Evolutionary conservation across 2,329 filamentous ascomycete genomes (phyloP).

Genomic region (Cercospora sesami): DNA sequence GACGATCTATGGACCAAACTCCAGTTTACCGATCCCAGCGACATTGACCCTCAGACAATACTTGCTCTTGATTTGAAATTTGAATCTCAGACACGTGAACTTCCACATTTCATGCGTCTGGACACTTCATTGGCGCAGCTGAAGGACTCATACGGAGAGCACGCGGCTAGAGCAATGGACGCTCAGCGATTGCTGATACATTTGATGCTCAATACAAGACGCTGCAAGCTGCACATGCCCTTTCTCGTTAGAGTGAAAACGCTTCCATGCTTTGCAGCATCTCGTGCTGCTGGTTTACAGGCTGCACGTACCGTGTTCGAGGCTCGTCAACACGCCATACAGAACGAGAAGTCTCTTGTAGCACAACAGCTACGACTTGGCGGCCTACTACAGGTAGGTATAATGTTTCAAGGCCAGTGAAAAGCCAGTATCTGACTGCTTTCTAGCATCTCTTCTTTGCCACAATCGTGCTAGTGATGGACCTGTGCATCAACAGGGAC

Average conservation of each 20-base stretch:
- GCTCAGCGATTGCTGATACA: slow-evolving; percentile 25
- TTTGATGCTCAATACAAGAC: slow-evolving; percentile 27
- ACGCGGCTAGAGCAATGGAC: slow-evolving; percentile 9
- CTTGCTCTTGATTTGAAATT: slow-evolving; percentile 28
- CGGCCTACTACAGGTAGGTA: slow-evolving; percentile 21
- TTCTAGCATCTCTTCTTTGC: slow-evolving; percentile 32
- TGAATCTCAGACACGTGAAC: slow-evolving; percentile 20
- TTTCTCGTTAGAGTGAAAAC: slow-evolving; percentile 31
- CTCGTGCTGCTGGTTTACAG: slow-evolving; percentile 27
- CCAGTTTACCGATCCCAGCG: slow-evolving; percentile 18
- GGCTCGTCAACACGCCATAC: slow-evolving; percentile 16
- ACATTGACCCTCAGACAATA: slow-evolving; percentile 25
- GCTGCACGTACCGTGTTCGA: slow-evolving; percentile 27
- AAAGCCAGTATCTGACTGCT: neutral
- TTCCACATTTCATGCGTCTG: slow-evolving; percentile 24
- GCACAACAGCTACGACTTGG: slow-evolving; percentile 16
- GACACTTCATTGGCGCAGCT: slow-evolving; percentile 19
- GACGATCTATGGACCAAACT: slow-evolving; percentile 38
- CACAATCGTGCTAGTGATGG: slow-evolving; percentile 33
- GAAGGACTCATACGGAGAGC: slow-evolving; percentile 14
- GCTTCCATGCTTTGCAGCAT: slow-evolving; percentile 25
- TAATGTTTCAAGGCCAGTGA: neutral
- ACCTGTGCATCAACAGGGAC: slow-evolving; percentile 32
- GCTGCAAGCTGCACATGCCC: slow-evolving; percentile 35
- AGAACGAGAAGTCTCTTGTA: neutral